A percentile compares a stretch with the other conserved stretches of the same genome.
phyloP scores from a whole-genome alignment of 108 stramenopile species.

The Poteriospumella lacustris region DNA sequence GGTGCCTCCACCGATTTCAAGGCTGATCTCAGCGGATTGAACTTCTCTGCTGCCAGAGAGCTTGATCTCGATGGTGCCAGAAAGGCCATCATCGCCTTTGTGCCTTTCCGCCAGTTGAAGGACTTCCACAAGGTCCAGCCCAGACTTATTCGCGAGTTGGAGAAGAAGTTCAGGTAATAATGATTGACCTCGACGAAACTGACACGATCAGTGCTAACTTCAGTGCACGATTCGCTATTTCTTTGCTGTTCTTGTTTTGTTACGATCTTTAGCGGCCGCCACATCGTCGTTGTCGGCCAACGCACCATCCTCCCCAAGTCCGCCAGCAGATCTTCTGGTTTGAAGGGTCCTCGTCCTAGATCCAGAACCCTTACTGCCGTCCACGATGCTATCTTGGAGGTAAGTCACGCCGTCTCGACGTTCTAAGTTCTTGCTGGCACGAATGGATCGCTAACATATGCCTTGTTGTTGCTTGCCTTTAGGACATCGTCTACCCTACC shows the following conservation, averaged over 20 bases:
- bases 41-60: conserved; percentile 97
- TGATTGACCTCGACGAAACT: neutral
- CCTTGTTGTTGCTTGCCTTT: neutral
- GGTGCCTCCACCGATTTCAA: conserved; percentile 72
- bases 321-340: conserved; percentile 76
- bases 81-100: conserved; percentile 93
- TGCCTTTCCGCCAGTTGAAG: conserved; percentile 89
- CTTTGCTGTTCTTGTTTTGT: conserved; percentile 11
- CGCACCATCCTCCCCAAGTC: conserved; percentile 94
- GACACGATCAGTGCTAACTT: neutral
- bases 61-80: conserved; percentile 72
- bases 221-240: neutral
- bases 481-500: conserved; percentile 95
- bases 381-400: conserved; percentile 94
- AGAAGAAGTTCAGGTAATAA: conserved; percentile 91
- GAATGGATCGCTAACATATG: too few relatives aligned
- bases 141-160: conserved; percentile 92
- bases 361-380: conserved; percentile 93
- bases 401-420: too few relatives aligned
- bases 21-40: conserved; percentile 71
- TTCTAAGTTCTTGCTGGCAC: too few relatives aligned
- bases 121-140: conserved; percentile 93
- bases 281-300: conserved; percentile 93
- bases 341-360: conserved; percentile 85
- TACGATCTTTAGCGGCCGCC: conserved; percentile 61